A percentile compares a stretch with the other conserved stretches of the same genome.
phyloP scores from a whole-genome alignment of 371 early-diverging fungal species.

The Syncephalastrum monosporum region DNA sequence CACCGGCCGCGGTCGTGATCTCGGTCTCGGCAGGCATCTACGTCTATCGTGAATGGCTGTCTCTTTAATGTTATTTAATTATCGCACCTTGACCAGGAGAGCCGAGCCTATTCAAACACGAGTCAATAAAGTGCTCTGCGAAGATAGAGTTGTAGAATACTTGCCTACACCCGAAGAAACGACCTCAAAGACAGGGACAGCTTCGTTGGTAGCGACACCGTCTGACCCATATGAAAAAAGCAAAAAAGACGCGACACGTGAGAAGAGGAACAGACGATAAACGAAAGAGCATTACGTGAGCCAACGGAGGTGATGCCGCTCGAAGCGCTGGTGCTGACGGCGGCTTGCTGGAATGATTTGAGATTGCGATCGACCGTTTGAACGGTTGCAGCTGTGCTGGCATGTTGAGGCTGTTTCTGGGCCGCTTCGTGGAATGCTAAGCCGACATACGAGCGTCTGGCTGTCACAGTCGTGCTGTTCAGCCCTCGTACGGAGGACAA shows the following conservation, averaged over 20 bases:
- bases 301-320: constrained; percentile 20
- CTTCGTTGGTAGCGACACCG: constrained; percentile 43
- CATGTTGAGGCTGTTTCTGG: constrained; percentile 10
- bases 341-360: constrained; percentile 15
- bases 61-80: neutral
- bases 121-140: no score
- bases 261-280: neutral
- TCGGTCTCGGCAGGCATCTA: constrained; percentile 63
- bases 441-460: constrained; percentile 7
- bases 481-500: no score
- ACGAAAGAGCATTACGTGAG: constrained; percentile 12
- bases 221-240: constrained; percentile 1
- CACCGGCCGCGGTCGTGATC: constrained; percentile 61
- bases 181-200: constrained; percentile 61
- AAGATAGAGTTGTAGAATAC: neutral
- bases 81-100: constrained; percentile 41
- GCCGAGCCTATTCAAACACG: constrained; percentile 31
- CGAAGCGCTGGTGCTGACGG: constrained; percentile 11
- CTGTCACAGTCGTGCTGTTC: no score
- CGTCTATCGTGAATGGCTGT: neutral
- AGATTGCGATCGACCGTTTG: constrained; percentile 18
- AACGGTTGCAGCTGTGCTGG: constrained; percentile 10
- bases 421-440: constrained; percentile 16
- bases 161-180: constrained; percentile 59
- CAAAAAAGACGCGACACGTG: neutral